Evolutionary conservation across 805 yeast genomes (phyloP), one percentile per base, ranked within the genome.

Genomic region (Yamadazyma olivae): DNA sequence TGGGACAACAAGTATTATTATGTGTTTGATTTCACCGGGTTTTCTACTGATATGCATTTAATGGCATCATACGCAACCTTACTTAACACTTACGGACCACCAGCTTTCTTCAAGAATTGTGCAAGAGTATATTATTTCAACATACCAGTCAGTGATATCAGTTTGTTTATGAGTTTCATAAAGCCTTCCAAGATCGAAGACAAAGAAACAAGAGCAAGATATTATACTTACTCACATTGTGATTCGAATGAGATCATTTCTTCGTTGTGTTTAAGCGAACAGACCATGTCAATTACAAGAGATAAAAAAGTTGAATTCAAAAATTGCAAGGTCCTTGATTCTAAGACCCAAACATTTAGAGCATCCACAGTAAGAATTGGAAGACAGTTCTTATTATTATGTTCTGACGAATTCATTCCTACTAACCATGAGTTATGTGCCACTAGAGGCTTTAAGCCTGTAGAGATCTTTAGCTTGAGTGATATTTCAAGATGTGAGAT

Each of bases 351-450:
- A n/a, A 61, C 74, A 22, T 78, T 75, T 44, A 62, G 72, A 14
- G 82, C 86, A 1, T 81, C 82, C 3, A 71, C 76, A 0, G 40
- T 87, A 41, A 79, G 77, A 47, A 71, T 87, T 35, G 95, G 95
- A 6, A 73, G 83, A 38, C 77, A 76, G 46, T 81, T 67, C 59
- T 50, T 86, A 29, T 90, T 83, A 51, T 57, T 84, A 4, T 64
- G 63, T 39, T 46, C 51, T 3, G 57, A 50, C 17, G 57, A 57
- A 5, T 31, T 38, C 16, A 42, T 49, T 5, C 33, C 40, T 4
- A 56, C 55, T 20, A 40, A 42, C 10, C 50, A 46, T 6, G 48
- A 49, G 4, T 30, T 46, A 7, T 40, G 51, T 16, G 57, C 49
- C 1, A 61, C 67, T 3, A 43, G 46, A 17, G 51, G 56, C 0